phyloP scores from a whole-genome alignment of 176 grass and related monocot genomes.

The Coix lacrymajobi region DNA sequence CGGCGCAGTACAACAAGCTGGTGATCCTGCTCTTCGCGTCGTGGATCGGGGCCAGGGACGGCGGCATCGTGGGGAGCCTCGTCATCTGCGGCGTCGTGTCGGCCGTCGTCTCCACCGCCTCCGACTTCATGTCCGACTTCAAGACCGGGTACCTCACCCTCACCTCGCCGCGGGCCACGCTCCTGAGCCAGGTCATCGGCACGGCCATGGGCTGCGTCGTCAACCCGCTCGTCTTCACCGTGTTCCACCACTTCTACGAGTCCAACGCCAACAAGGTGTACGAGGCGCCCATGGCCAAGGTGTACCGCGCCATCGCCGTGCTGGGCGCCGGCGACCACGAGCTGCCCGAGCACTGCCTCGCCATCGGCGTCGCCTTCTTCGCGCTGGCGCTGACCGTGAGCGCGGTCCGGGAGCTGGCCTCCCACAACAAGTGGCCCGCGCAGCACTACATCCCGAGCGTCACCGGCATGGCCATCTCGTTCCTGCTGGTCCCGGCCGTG shows the following conservation, averaged over 20 bases:
- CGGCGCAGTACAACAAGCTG: constrained; percentile 66
- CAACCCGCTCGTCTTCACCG: constrained; percentile 55
- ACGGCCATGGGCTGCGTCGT: constrained; percentile 55
- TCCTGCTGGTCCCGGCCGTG: constrained; percentile 57
- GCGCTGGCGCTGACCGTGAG: constrained; percentile 32
- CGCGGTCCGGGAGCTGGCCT: constrained; percentile 37
- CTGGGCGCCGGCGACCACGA: constrained; percentile 47
- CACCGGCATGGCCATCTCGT: constrained; percentile 61
- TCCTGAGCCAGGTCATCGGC: constrained; percentile 68
- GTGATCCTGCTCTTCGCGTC: constrained; percentile 64
- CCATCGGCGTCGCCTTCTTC: constrained; percentile 46
- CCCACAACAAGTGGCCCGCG: constrained; percentile 26
- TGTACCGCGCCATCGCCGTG: constrained; percentile 66
- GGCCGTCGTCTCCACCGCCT: constrained; percentile 58
- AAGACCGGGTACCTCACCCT: constrained; percentile 78
- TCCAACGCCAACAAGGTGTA: constrained; percentile 17
- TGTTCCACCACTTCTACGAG: constrained; percentile 63
- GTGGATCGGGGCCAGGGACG: constrained; percentile 38
- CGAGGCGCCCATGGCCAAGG: constrained; percentile 53
- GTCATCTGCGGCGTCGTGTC: constrained; percentile 64
- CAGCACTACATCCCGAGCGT: constrained; percentile 46
- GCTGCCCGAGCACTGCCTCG: constrained; percentile 50
- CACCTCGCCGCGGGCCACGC: constrained; percentile 57
- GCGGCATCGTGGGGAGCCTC: constrained; percentile 60
- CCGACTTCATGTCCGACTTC: constrained; percentile 74